Evolutionary conservation across 768 basidiomycete genomes (phyloP).

Genomic region (Pulveroboletus ravenelii): DNA sequence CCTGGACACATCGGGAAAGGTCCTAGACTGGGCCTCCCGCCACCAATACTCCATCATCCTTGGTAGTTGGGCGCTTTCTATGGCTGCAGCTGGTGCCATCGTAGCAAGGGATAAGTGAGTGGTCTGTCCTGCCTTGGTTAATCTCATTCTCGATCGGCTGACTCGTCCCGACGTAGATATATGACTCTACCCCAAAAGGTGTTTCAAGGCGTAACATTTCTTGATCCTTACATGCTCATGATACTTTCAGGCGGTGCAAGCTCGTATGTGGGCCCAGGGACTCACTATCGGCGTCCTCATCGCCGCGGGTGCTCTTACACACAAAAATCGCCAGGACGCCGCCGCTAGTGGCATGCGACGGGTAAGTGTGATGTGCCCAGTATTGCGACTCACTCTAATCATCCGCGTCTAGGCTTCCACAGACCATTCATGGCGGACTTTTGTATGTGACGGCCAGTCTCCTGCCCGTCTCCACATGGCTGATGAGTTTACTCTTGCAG

Average conservation of each 20-base stretch:
- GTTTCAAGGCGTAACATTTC: background rate
- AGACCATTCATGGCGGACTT: constrained; percentile 28
- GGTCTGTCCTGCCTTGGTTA: background rate
- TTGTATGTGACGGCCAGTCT: constrained; percentile 16
- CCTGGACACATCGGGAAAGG: constrained; percentile 48
- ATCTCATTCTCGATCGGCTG: background rate
- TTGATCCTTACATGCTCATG: constrained; percentile 8
- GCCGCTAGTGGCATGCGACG: constrained; percentile 23
- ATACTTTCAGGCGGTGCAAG: constrained; percentile 65
- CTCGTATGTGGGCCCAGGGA: constrained; percentile 87
- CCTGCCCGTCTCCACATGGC: background rate
- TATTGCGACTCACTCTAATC: background rate
- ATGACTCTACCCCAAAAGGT: constrained; percentile 29
- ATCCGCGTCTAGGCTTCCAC: constrained; percentile 6
- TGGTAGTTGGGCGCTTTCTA: constrained; percentile 68
- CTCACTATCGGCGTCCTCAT: constrained; percentile 72
- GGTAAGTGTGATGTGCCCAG: constrained; percentile 7
- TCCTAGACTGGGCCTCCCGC: constrained; percentile 56
- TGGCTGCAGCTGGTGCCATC: constrained; percentile 58
- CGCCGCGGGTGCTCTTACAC: constrained; percentile 64
- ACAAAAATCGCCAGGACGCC: constrained; percentile 40
- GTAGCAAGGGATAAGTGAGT: constrained; percentile 64
- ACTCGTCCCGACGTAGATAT: constrained; percentile 10
- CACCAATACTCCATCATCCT: constrained; percentile 73
- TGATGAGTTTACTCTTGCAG: constrained; percentile 9